Evolutionary conservation across 345 rosid genomes (phyloP).

Genomic region (Euphorbia pulcherrima): DNA sequence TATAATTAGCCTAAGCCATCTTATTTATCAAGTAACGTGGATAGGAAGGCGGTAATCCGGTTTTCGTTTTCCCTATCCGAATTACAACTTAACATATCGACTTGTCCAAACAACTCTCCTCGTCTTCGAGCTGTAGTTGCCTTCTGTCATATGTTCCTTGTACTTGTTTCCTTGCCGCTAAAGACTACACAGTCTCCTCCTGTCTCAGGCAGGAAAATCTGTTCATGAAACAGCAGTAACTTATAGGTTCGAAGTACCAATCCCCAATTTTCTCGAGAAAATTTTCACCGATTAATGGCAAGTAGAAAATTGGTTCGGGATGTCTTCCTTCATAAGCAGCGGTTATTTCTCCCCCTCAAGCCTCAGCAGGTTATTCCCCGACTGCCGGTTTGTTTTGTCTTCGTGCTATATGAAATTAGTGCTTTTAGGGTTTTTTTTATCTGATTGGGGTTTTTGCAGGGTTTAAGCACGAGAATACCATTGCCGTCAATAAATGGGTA

Average conservation of each 20-base stretch:
- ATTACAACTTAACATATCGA: background rate
- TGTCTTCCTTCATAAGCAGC: conserved; percentile 46
- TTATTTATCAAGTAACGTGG: background rate
- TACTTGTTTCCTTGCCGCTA: background rate
- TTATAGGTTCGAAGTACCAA: background rate
- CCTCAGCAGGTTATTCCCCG: conserved; percentile 42
- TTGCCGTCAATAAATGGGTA: conserved; percentile 34
- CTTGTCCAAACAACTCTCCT: conserved; percentile 1
- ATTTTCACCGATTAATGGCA: conserved; percentile 45
- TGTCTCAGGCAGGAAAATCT: background rate
- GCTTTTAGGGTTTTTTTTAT: background rate
- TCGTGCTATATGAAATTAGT: background rate
- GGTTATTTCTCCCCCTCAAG: conserved; percentile 34
- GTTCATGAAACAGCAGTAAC: background rate
- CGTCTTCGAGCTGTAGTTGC: background rate
- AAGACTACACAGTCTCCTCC: background rate
- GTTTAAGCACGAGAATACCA: conserved; percentile 36
- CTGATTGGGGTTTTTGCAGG: conserved; percentile 32
- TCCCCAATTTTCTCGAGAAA: background rate
- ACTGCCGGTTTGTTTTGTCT: conserved; percentile 12
- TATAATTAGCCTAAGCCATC: too few relatives aligned
- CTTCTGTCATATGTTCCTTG: background rate
- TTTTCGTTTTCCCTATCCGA: background rate
- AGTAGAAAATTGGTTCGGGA: conserved; percentile 73
- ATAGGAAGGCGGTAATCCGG: background rate